Base-by-base conservation (phyloP, 2,329 filamentous ascomycete species). In the Botrytis hyacinthi region DNA sequence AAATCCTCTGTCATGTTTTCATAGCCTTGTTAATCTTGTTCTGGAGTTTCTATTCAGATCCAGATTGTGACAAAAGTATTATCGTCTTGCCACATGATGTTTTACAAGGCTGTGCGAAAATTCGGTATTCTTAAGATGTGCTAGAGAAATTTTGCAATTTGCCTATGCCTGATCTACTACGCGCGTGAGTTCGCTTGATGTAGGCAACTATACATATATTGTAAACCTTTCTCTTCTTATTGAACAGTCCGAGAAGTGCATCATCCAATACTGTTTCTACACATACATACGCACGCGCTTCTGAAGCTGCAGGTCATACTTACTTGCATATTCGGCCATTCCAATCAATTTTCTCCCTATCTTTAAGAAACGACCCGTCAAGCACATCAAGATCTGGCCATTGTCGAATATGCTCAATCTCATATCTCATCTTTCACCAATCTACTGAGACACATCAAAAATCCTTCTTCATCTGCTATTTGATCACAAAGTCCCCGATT, bases 181-280 rank as follows among this genome's bases (percentile, higher is more conserved):
- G 35, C 70, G 37, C 20, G 46, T 66, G 46, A 59, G 29, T 6
- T 26, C n/a, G 22, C 18, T 20, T 16, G 10, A 35, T 51, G 37
- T 35, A 68, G 62, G 62, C 61, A 72, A 3, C 71, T 35, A 48
- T 68, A 68, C 71, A 72, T 72, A 72, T 29, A 72, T 22, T n/a
- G 22, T 20, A 37, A 26, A 54, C 26, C n/a, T 54, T 35, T 51
- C 32, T 20, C 46, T 18, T 29, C 35, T 70, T 48, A 57, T 59
- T 68, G 46, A 37, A 42, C 42, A 40, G 22, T 60, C 37, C 37
- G 26, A 68, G 32, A 46, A 51, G n/a, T 59, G 12, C 29, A 70
- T 70, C n/a, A 29, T 42, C 46, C 48, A 59, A 67, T 72, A 40
- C n/a, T 37, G 35, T 57, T 35, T 57, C 46, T 66, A 29, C 48